phyloP scores from a whole-genome alignment of 768 basidiomycete species.

The Cyclocybe aegerita region DNA sequence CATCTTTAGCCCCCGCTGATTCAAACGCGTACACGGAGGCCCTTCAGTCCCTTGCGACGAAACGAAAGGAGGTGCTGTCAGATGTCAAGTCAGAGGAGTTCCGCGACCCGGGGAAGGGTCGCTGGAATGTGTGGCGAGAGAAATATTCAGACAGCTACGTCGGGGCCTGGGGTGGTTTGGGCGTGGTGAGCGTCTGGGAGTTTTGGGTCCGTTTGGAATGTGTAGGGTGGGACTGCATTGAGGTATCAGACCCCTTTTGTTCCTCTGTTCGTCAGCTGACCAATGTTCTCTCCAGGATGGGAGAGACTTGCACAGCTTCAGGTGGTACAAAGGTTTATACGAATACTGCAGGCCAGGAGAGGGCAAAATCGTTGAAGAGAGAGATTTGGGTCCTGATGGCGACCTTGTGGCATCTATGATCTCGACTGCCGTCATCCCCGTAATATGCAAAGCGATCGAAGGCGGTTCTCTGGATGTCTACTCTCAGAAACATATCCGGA shows the following conservation, averaged over 20 bases:
- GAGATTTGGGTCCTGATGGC: constrained; percentile 76
- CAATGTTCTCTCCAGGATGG: constrained; percentile 36
- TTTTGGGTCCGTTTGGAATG: constrained; percentile 91
- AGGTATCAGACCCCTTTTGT: constrained; percentile 43
- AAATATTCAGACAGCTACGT: constrained; percentile 79
- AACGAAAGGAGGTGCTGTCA: constrained; percentile 59
- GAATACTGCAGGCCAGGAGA: constrained; percentile 65
- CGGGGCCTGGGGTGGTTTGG: constrained; percentile 90
- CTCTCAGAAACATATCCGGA: constrained; percentile 59
- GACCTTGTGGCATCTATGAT: constrained; percentile 89
- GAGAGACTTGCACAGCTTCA: constrained; percentile 71
- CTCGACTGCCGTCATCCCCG: constrained; percentile 77
- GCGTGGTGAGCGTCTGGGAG: constrained; percentile 88
- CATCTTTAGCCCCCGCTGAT: constrained; percentile 66
- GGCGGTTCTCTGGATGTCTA: constrained; percentile 84
- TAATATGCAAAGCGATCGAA: constrained; percentile 70
- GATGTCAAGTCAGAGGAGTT: constrained; percentile 89
- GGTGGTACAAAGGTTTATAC: constrained; percentile 80
- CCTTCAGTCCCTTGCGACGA: constrained; percentile 46
- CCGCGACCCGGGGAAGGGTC: constrained; percentile 70
- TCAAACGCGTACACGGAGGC: constrained; percentile 69
- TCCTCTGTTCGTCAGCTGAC: background rate
- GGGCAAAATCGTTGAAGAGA: constrained; percentile 41
- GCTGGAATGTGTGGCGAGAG: constrained; percentile 69
- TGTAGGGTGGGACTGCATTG: constrained; percentile 84